A percentile compares a stretch with the other conserved stretches of the same genome.
Conservation (phyloP, 345 rosid genomes). For the Ceriops tagal region DNA sequence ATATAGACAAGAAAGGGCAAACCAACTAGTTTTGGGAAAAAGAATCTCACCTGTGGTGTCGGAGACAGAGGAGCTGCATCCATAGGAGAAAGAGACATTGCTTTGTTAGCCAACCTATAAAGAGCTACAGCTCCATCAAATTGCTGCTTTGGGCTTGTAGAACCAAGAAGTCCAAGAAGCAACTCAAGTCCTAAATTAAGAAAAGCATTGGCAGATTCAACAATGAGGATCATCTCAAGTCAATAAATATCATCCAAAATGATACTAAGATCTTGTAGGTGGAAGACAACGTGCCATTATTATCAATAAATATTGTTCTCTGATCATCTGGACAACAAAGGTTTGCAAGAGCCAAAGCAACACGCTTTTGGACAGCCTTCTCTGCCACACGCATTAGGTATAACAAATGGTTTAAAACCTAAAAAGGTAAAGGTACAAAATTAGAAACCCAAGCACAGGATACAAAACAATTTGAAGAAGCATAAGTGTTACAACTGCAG, state of each 20-base stretch:
- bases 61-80: conserved; percentile 99
- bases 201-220: conserved; percentile 18
- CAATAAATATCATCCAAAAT: neutral
- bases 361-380: conserved; percentile 77
- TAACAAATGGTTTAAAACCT: conserved; percentile 85
- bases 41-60: conserved; percentile 69
- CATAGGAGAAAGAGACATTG: conserved; percentile 75
- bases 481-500: neutral
- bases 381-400: conserved; percentile 85
- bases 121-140: conserved; percentile 94
- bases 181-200: conserved; percentile 68
- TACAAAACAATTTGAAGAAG: conserved; percentile 2
- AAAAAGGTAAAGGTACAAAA: conserved; percentile 24
- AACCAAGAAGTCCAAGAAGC: conserved; percentile 84
- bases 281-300: conserved; percentile 54
- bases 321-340: conserved; percentile 89
- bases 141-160: conserved; percentile 70
- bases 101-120: conserved; percentile 77
- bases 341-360: conserved; percentile 93
- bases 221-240: conserved; percentile 17
- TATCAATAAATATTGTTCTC: conserved; percentile 74
- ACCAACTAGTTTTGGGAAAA: conserved; percentile 6
- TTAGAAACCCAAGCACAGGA: conserved; percentile 11
- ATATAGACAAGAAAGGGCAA: conserved; percentile 1
- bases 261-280: neutral